A percentile compares a stretch with the other conserved stretches of the same genome.
Conservation (phyloP, 352 stramenopile species). For the Elongisporangium anandrum region DNA sequence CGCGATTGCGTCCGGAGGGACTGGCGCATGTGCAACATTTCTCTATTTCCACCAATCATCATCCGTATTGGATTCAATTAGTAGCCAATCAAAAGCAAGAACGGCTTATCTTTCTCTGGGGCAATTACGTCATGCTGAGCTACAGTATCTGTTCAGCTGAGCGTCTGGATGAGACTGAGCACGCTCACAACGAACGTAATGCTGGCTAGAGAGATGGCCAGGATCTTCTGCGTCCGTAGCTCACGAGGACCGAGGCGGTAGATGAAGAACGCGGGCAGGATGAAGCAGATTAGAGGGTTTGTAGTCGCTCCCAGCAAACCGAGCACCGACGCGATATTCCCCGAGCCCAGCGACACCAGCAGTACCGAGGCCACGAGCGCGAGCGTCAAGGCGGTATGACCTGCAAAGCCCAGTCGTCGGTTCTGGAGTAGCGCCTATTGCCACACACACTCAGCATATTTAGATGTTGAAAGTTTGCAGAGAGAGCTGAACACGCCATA, state of each 20-base stretch:
- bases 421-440: conserved; percentile 39
- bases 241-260: conserved; percentile 35
- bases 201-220: conserved; percentile 40
- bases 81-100: neutral
- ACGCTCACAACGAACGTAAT: conserved; percentile 37
- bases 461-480: neutral
- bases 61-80: neutral
- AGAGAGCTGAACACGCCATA: neutral
- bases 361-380: conserved; percentile 48
- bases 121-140: too few relatives aligned
- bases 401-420: conserved; percentile 35
- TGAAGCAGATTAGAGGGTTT: conserved; percentile 86
- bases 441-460: conserved; percentile 9
- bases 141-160: neutral
- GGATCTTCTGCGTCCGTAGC: conserved; percentile 34
- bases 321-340: conserved; percentile 83
- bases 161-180: conserved; percentile 48
- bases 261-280: conserved; percentile 82
- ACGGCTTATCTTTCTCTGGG: neutral
- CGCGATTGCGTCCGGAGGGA: neutral
- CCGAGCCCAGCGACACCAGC: conserved; percentile 59
- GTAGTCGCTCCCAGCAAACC: conserved; percentile 76
- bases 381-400: conserved; percentile 49
- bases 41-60: neutral
- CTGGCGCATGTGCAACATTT: neutral